Conservation (phyloP, 306 rosid species). For the Erythrophleum fordii region DNA sequence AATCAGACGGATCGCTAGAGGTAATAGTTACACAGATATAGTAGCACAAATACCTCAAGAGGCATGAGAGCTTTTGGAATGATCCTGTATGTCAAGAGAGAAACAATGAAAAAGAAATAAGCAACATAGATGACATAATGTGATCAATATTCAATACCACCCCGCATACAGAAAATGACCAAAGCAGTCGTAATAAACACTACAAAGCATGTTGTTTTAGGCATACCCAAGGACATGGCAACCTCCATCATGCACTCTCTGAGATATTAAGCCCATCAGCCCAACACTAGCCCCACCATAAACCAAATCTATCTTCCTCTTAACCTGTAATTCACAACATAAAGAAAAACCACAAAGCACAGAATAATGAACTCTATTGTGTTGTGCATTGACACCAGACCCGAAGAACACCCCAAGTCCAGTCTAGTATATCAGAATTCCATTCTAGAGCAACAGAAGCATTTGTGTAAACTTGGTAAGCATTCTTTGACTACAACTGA, state of each 20-base stretch:
- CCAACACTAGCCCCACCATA: constrained; percentile 94
- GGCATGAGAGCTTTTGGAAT: constrained; percentile 93
- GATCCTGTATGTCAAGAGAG: constrained; percentile 58
- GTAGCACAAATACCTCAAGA: constrained; percentile 64
- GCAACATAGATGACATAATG: constrained; percentile 18
- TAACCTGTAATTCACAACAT: constrained; percentile 60
- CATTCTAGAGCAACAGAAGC: constrained; percentile 24
- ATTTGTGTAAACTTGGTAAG: constrained; percentile 23
- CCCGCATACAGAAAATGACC: neutral
- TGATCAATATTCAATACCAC: constrained; percentile 34
- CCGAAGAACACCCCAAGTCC: neutral
- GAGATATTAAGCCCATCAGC: constrained; percentile 84
- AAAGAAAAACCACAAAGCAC: constrained; percentile 26
- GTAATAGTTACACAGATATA: constrained; percentile 14
- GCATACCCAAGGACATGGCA: constrained; percentile 86
- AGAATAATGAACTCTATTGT: constrained; percentile 18
- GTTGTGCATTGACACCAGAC: constrained; percentile 25
- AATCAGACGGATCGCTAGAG: neutral
- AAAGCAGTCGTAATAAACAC: neutral
- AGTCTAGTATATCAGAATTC: neutral
- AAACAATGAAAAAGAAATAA: neutral
- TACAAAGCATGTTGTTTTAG: constrained; percentile 26
- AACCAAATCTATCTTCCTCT: constrained; percentile 78
- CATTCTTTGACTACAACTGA: constrained; percentile 33
- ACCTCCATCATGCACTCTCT: constrained; percentile 76